Conservation (phyloP, 352 stramenopile genomes). For the Pythium monospermum region DNA sequence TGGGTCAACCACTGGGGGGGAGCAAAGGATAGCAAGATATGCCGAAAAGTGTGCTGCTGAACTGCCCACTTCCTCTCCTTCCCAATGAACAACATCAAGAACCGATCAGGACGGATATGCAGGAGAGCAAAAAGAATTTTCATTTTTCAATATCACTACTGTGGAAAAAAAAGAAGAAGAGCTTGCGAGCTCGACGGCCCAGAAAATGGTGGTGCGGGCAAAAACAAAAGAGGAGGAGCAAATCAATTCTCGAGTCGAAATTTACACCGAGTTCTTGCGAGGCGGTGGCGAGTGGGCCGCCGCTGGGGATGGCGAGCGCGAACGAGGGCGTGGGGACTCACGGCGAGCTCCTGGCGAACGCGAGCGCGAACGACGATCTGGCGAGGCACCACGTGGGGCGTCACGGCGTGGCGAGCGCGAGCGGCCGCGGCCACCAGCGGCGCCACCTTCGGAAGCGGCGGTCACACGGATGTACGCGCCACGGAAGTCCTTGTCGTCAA, state of each 20-base stretch:
- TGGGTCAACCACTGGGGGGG: no score
- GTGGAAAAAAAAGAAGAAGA: no score
- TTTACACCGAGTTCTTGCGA: constrained; percentile 75
- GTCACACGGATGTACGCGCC: constrained; percentile 78
- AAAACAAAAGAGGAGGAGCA: not conserved
- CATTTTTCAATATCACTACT: constrained; percentile 6
- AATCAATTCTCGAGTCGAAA: not conserved
- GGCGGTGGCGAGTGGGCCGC: constrained; percentile 46
- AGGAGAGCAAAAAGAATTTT: constrained; percentile 5
- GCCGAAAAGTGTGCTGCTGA: no score
- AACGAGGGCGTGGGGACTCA: constrained; percentile 63
- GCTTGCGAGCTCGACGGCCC: no score
- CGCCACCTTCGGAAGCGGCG: constrained; percentile 19
- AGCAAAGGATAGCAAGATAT: no score
- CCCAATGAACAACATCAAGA: no score
- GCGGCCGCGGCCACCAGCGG: constrained; percentile 37
- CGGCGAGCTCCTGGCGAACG: constrained; percentile 55
- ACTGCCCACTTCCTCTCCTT: no score
- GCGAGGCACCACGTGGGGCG: constrained; percentile 51
- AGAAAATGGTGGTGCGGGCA: no score
- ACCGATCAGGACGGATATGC: no score
- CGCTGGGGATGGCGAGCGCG: constrained; percentile 56
- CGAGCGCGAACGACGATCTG: constrained; percentile 58
- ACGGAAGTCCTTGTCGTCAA: constrained; percentile 86
- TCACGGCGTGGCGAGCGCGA: constrained; percentile 57